These are phyloP conservation scores for Entomortierella beljakovae DNA, from an alignment of 192 early-diverging fungal genomes.

Conservation along the genomic window DNA sequence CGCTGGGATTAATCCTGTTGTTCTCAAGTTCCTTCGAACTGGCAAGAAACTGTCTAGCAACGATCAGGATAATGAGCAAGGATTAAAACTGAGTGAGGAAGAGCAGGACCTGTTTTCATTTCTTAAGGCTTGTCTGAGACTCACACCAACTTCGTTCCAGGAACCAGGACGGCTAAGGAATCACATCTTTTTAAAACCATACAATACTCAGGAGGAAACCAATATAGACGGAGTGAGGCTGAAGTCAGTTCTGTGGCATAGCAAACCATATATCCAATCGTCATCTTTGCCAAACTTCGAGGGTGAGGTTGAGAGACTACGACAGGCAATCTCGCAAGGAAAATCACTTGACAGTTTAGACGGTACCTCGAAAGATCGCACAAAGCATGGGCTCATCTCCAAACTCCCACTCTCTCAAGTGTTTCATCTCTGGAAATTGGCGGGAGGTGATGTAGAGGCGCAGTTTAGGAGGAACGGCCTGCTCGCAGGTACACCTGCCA, in stretches of 20 bases:
- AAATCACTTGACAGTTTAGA: neutral
- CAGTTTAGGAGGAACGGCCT: conserved; percentile 62
- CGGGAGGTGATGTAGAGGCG: conserved; percentile 72
- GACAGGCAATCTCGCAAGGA: conserved; percentile 15
- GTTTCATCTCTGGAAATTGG: conserved; percentile 74
- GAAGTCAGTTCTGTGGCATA: conserved; percentile 21
- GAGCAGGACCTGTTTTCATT: conserved; percentile 12
- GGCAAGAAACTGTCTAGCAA: neutral
- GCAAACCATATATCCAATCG: conserved; percentile 59
- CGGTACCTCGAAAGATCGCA: neutral
- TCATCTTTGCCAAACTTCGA: conserved; percentile 52
- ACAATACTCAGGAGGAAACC: neutral
- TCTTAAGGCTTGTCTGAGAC: conserved; percentile 22
- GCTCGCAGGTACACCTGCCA: conserved; percentile 62
- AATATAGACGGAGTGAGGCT: neutral
- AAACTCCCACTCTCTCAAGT: conserved; percentile 63
- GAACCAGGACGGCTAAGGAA: conserved; percentile 27
- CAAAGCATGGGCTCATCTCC: conserved; percentile 28
- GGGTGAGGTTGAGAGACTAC: conserved; percentile 41
- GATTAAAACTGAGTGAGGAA: neutral
- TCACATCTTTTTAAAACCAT: conserved; percentile 30
- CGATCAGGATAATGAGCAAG: neutral
- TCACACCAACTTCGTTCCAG: conserved; percentile 1
- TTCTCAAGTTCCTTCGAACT: conserved; percentile 58
- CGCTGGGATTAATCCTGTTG: conserved; percentile 57